Conservation (phyloP, 2,329 filamentous ascomycete genomes). For the Fusarium sp. region DNA sequence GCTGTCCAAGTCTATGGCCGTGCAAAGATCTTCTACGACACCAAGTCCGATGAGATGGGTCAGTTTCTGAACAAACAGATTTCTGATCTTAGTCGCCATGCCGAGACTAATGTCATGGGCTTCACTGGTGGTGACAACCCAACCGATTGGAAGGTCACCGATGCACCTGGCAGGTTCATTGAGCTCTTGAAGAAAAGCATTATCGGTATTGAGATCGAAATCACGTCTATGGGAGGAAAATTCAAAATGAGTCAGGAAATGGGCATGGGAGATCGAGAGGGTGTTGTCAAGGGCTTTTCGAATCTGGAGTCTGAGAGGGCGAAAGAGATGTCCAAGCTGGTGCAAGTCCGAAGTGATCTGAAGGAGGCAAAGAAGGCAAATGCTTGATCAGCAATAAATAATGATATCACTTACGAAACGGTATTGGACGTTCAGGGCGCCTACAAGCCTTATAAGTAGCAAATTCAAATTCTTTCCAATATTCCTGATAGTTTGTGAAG, state of each 20-base stretch:
- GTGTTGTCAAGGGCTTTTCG: conserved; percentile 68
- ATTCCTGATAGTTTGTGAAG: neutral
- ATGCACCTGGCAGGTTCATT: conserved; percentile 67
- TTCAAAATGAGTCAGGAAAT: conserved; percentile 76
- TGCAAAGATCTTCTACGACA: conserved; percentile 64
- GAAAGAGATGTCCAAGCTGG: conserved; percentile 47
- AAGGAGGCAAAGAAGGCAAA: conserved; percentile 37
- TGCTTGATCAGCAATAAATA: neutral
- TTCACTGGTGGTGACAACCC: conserved; percentile 56
- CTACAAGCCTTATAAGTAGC: neutral
- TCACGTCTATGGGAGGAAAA: conserved; percentile 68
- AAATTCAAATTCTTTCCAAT: neutral
- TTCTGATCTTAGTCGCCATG: conserved; percentile 61
- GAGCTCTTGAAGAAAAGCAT: conserved; percentile 68
- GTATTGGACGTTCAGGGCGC: neutral
- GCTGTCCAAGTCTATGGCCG: conserved; percentile 72
- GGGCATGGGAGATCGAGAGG: conserved; percentile 62
- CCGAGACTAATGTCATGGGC: conserved; percentile 67
- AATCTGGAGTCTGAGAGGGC: conserved; percentile 48
- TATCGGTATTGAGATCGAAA: conserved; percentile 68
- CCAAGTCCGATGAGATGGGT: conserved; percentile 56
- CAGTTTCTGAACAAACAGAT: conserved; percentile 62
- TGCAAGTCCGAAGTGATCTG: conserved; percentile 47
- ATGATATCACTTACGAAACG: neutral
- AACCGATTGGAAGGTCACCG: conserved; percentile 63